Base-by-base conservation (phyloP, 495 filamentous ascomycete genomes). In the Sabuloglossum arenarium region DNA sequence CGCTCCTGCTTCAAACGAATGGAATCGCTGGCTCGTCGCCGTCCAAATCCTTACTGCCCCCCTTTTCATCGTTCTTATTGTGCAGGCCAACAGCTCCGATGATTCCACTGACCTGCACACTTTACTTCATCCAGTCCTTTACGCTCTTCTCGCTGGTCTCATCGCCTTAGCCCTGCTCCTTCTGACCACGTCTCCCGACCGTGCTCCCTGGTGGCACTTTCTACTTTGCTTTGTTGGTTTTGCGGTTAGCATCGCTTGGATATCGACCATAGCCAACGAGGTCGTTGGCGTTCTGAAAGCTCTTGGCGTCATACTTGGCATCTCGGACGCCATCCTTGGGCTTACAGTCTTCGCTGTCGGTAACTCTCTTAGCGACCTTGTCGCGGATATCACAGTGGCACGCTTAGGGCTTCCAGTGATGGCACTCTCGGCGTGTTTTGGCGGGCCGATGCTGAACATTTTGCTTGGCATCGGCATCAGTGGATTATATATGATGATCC, bases 391-490 rank as follows among this genome's bases (percentile, higher is more conserved):
- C 56, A 99, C 93, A 0, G 84, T 99, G 34, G 93, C 93, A 10
- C 73, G 85, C 14, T 75, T 97, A 0, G 91, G 93, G 0, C 95
- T 88, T 68, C 93, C 93, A 0, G 88, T 97, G 43, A 99, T 99
- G 93, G 93, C 93, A 8, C 73, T 99, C 56, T 80, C 79, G 0
- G 93, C 93, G 28, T 99, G 93, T 63, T 97, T 97, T 62, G 93
- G 93, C 16, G 93, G 93, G 0, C 93, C 93, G 0, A 87, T 99
- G 86, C 75, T 99, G 25, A 99, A 99, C 62, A 99, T 99, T 55
- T 70, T 99, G 0, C 78, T 99, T 12, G 93, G 93, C 0, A 88
- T 99, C 49, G 93, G 93, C 2, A 68, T 96, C 9, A 82, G 82
- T 23, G 93, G 93, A 0, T 71, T 87, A 31, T 94, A 86, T 61